Evolutionary conservation across 768 basidiomycete genomes (phyloP).

Genomic region (Hypsizygus marmoreus): DNA sequence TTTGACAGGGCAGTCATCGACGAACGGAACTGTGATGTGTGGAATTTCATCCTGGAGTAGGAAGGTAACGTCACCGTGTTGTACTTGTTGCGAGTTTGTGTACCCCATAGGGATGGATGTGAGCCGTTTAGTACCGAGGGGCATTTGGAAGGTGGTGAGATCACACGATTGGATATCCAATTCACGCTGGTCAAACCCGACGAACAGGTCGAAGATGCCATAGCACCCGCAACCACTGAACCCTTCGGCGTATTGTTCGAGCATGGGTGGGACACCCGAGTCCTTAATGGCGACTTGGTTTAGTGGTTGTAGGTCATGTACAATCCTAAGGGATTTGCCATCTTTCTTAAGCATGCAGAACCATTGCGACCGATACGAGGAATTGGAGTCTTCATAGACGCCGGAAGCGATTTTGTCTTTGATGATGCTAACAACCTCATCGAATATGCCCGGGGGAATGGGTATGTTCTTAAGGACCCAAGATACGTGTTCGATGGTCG

Average conservation of each 20-base stretch:
- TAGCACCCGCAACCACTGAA: conserved; percentile 25
- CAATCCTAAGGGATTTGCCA: conserved; percentile 30
- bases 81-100: conserved; percentile 34
- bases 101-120: conserved; percentile 27
- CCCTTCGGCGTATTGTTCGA: conserved; percentile 33
- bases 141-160: conserved; percentile 40
- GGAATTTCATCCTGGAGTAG: conserved; percentile 3
- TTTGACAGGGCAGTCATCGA: no score
- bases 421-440: no score
- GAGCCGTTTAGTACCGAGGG: conserved; percentile 31
- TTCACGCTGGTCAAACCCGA: conserved; percentile 36
- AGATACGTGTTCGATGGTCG: no score
- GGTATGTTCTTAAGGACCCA: no score
- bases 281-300: conserved; percentile 39
- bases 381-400: conserved; percentile 40
- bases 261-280: conserved; percentile 32
- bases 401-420: no score
- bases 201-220: conserved; percentile 37
- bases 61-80: conserved; percentile 7
- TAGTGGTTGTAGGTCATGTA: conserved; percentile 39
- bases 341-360: conserved; percentile 37
- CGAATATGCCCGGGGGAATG: no score
- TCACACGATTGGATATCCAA: conserved; percentile 21
- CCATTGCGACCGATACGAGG: conserved; percentile 39
- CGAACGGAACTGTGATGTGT: conserved; percentile 15